Evolutionary conservation across 208 protist species (phyloP).

Genomic region (Porcisia hertigi): DNA sequence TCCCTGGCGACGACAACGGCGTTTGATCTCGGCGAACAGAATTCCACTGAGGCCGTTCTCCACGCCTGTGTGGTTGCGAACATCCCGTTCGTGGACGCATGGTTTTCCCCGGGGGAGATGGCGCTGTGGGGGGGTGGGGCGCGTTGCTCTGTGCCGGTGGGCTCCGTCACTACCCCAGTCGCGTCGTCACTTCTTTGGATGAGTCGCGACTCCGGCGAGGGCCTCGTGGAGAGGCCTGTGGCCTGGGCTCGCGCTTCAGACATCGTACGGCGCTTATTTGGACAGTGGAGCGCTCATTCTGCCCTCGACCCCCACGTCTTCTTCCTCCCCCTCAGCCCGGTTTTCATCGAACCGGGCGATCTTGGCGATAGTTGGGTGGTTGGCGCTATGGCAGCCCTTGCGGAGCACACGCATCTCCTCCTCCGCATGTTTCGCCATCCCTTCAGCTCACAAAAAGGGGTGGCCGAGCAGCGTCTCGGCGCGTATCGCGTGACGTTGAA

Average conservation of each 20-base stretch:
- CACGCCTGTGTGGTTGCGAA: constrained; percentile 10
- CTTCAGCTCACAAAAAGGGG: constrained; percentile 4
- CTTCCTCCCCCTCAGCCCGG: constrained; percentile 9
- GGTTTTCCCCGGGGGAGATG: constrained; percentile 32
- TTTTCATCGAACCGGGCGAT: constrained; percentile 45
- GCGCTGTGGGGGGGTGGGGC: constrained; percentile 11
- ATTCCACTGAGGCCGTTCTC: constrained; percentile 4
- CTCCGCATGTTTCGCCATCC: constrained; percentile 35
- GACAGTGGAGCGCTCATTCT: background rate
- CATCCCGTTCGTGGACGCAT: constrained; percentile 36
- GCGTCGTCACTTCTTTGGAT: background rate
- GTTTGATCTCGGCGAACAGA: background rate
- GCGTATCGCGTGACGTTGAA: constrained; percentile 70
- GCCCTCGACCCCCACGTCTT: constrained; percentile 15
- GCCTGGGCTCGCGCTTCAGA: constrained; percentile 9
- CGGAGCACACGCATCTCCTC: constrained; percentile 42
- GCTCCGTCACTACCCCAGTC: background rate
- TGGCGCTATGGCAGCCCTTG: constrained; percentile 54
- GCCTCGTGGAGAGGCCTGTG: background rate
- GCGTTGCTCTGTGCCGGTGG: background rate
- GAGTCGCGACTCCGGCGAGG: constrained; percentile 11
- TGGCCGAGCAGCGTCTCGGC: constrained; percentile 44
- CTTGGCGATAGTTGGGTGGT: constrained; percentile 71
- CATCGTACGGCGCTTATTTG: constrained; percentile 4
- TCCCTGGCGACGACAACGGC: background rate